phyloP scores from a whole-genome alignment of 306 rosid species.

The Cucurbita moschata region DNA sequence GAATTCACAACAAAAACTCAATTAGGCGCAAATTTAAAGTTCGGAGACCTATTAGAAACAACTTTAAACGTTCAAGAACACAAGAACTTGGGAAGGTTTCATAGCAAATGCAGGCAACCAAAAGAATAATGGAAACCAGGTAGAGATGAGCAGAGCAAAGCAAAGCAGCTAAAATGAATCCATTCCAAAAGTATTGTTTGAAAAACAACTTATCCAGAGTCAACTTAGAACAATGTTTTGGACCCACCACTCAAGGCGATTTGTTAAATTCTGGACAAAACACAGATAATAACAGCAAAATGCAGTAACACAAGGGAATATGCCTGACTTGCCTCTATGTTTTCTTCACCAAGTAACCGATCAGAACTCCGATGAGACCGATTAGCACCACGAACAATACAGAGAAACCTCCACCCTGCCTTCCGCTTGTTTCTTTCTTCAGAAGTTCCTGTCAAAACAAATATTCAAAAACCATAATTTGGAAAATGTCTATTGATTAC shows the following conservation, averaged over 20 bases:
- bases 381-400: constrained; percentile 18
- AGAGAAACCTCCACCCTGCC: constrained; percentile 18
- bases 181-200: background rate
- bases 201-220: background rate
- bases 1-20: too few relatives aligned
- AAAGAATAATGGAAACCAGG: background rate
- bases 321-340: constrained; percentile 11
- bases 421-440: constrained; percentile 16
- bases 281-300: constrained; percentile 3
- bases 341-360: constrained; percentile 23
- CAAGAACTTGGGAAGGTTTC: too few relatives aligned
- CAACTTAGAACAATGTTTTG: background rate
- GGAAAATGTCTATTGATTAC: too few relatives aligned
- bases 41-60: too few relatives aligned
- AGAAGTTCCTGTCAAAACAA: constrained; percentile 17
- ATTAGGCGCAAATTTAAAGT: too few relatives aligned
- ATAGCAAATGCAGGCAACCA: background rate
- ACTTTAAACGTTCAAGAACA: too few relatives aligned
- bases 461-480: background rate
- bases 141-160: background rate
- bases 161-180: background rate
- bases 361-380: constrained; percentile 24
- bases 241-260: background rate
- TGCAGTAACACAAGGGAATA: background rate
- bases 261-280: background rate